Base-by-base conservation (phyloP, 1,139 yeast genomes). In the Eremothecium sinecaudum region DNA sequence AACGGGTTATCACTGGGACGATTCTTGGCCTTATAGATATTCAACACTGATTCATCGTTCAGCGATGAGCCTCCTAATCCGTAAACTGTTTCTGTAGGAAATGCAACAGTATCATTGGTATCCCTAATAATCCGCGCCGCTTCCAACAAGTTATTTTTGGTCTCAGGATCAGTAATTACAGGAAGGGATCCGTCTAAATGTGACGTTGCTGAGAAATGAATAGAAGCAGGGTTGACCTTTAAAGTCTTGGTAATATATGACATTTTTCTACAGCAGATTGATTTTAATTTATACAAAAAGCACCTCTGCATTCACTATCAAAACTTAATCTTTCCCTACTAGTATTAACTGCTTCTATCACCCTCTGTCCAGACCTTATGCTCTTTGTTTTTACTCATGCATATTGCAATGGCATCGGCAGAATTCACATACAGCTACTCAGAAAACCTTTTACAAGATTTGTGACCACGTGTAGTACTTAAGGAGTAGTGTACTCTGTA, bases 41-140 rank as follows among this genome's bases (percentile, higher is more conserved):
- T 72, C 37, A 59, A 56, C 2, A 87, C 94, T 0, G 94, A 72
- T 5, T 72, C 75, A 36, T 84, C 86, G 36, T 66, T 68, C 37
- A 83, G 63, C 0, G 94, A 83, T 3, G 90, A 79, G 0, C 93
- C 98, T 0, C 94, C 98, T 2, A 90, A 66, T 0, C 98, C 98
- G 54, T 90, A 90, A 0, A 90, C 98, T 0, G 98, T 90, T 53
- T 90, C 98, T 0, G 98, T 84, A 3, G 98, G 98, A 51, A 90
- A 87, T 0, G 92, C 97, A 11, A 90, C 86, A 0, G 78, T 84
- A 18, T 73, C 62, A 22, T 64, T 56, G 0, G 82, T 65, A 3
- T 58, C 55, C 12, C 62, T 58, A 8, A 83, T 58, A 19, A 76
- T 64, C 2, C 59, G 43, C 0, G 87, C 80, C 3, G 94, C 94